Evolutionary conservation across 176 grass and related monocot species (phyloP), one percentile per base, ranked within the genome.

Genomic region (Lolium perenne): DNA sequence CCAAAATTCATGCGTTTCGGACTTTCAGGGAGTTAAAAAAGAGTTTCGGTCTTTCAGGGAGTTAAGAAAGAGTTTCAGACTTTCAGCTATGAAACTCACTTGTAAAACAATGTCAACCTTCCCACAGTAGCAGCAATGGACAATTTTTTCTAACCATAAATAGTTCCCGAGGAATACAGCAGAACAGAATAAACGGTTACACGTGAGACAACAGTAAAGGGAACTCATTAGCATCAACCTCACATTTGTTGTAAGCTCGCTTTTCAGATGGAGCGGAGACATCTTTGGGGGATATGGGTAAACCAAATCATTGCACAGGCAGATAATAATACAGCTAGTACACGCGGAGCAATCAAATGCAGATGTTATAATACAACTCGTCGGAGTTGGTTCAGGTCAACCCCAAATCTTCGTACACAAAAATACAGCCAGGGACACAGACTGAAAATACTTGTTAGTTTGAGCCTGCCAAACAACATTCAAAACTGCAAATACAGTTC

Each of bases 331-430:
- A 68, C 38, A 60, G 15, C 13, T 35, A 35, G 21, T 25, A 51
- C 66, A 46, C 29, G 22, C 32, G 16, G 35, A 46, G 23, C 47
- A 66, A 66, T 5, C 8, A 15, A 64, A 64, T 11, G 17, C 41
- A 68, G 76, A 82, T 57, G 57, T 65, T 48, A 18, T 48, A 18
- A 2, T 0, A 16, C 16, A 22, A 48, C 47, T 74, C 58, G 47
- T 16, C 15, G 21, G 26, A 84, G 65, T 43, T 26, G 73, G 41
- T 51, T 60, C 65, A 46, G 16, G 56, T 78, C 74, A 83, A 83
- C 41, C 49, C 53, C 14, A 43, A 47, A 23, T 60, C 56, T 64
- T 40, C 60, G 61, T n/a, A 57, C 10, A 71, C 26, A 67, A 46
- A 23, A 54, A 64, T 67, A 26, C 29, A 67, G 18, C 29, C 6